phyloP scores from a whole-genome alignment of 768 basidiomycete species.

The Trichaptum fuscoviolaceum region DNA sequence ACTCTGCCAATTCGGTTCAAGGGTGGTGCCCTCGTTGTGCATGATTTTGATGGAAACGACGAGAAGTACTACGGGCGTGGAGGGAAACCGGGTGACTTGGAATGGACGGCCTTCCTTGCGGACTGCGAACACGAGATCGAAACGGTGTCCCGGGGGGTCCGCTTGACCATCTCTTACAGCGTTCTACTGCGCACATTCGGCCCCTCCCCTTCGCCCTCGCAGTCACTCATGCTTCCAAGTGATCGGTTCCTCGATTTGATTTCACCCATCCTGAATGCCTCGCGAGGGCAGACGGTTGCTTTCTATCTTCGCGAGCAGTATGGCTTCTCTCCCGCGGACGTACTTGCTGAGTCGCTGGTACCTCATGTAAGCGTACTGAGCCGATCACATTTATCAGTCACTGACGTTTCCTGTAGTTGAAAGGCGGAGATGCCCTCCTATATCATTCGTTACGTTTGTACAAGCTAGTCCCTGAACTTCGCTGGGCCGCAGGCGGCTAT shows the following conservation, averaged over 20 bases:
- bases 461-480: constrained; percentile 68
- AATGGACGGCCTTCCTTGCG: constrained; percentile 72
- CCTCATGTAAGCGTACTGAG: constrained; percentile 49
- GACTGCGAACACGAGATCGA: constrained; percentile 77
- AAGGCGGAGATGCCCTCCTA: constrained; percentile 69
- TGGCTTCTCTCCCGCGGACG: constrained; percentile 61
- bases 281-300: constrained; percentile 64
- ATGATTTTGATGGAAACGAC: constrained; percentile 45
- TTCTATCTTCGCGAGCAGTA: constrained; percentile 71
- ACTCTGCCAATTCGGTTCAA: constrained; percentile 71
- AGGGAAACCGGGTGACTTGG: constrained; percentile 60
- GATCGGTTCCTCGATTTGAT: constrained; percentile 69
- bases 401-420: constrained; percentile 42
- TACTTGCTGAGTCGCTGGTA: constrained; percentile 63
- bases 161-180: constrained; percentile 65
- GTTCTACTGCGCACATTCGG: constrained; percentile 67
- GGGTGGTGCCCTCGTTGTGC: constrained; percentile 61
- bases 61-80: constrained; percentile 62
- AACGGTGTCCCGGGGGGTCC: constrained; percentile 62
- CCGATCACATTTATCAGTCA: not conserved
- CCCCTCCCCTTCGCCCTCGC: constrained; percentile 41
- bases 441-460: constrained; percentile 75
- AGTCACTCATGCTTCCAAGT: constrained; percentile 67
- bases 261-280: constrained; percentile 65
- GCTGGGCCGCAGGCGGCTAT: constrained; percentile 80